Base-by-base conservation (phyloP, 2,329 filamentous ascomycete genomes). In the Fusarium mexicanum region DNA sequence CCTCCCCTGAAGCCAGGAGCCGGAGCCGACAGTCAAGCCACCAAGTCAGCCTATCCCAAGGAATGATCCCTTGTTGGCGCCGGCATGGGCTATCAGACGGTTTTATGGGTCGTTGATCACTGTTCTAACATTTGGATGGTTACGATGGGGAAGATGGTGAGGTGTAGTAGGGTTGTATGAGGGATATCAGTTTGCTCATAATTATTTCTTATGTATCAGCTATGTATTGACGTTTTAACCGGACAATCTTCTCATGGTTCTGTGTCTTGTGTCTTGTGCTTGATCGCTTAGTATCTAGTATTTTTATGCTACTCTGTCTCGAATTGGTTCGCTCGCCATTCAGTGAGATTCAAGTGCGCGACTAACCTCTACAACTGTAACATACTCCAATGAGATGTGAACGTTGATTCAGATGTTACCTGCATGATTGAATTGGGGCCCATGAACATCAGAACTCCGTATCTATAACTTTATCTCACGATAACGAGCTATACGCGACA, bases 1-100 rank as follows among this genome's bases (percentile, higher is more conserved):
- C 29, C 29, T 29, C 29, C 29, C 29, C 29, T 38, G 37, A 46
- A 48, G 46, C 26, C 46, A 48, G 46, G 10, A 2, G 46, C 46
- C 9, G 46, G 46, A 4, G 0, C 16, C 31, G 1, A 37, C 55
- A 11, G 0, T 2, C 24, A 29, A 38, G 55, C 0, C 20, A 14
- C 24, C 14, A 2, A 3, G 0, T 20, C 41, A 35, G 0, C 18
- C 1, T 2, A 51, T 51, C 5, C 43, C 24, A 0, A 24, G 0
- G 12, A 4, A n/a, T 20, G 57, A 38, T 38, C 24, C 43, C 11
- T 20, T 60, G 57, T 60, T 51, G 57, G 57, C 57, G 8, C 57
- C 57, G 16, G 43, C 57, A 60, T 51, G 57, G 41, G 57, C 57
- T 41, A 31, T 41, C 0, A 38, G 57, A 20, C 9, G 16, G 20